Percentiles rank a stretch among this genome's conserved stretches.
These are phyloP conservation scores for Hortaea sp. DNA, from an alignment of 2,329 filamentous ascomycete genomes.

Conservation along the genomic window DNA sequence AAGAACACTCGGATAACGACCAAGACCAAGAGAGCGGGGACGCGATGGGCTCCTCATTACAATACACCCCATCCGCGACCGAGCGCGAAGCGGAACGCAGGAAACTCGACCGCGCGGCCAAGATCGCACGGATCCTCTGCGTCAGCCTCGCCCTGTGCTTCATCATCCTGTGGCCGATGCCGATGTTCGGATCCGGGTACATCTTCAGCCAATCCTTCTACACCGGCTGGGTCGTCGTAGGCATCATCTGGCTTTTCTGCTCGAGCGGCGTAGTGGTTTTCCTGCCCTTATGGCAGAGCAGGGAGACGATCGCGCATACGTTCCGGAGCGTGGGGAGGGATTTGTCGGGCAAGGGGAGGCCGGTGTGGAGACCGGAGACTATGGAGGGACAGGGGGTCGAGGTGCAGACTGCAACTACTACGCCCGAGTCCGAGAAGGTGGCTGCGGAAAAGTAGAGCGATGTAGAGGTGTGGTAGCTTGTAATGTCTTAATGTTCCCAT, in stretches of 20 bases:
- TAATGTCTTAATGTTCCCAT: too few relatives aligned
- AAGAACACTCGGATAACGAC: slow-evolving; percentile 62
- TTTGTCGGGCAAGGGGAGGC: slow-evolving; percentile 33
- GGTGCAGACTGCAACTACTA: too few relatives aligned
- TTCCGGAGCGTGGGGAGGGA: slow-evolving; percentile 53
- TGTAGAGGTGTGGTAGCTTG: too few relatives aligned
- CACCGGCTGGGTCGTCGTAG: slow-evolving; percentile 42
- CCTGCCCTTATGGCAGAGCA: slow-evolving; percentile 72
- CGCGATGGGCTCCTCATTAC: slow-evolving; percentile 41
- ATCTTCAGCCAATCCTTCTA: slow-evolving; percentile 77
- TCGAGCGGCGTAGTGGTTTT: slow-evolving; percentile 64
- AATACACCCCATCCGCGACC: slow-evolving; percentile 15
- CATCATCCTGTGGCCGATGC: slow-evolving; percentile 82
- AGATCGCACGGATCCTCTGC: slow-evolving; percentile 48
- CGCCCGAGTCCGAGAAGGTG: too few relatives aligned
- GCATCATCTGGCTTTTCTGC: slow-evolving; percentile 71
- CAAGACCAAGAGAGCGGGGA: slow-evolving; percentile 58
- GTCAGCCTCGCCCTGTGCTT: slow-evolving; percentile 58
- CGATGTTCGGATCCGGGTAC: slow-evolving; percentile 75
- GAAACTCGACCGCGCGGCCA: slow-evolving; percentile 33
- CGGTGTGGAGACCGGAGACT: slow-evolving; percentile 2
- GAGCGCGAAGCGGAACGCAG: slow-evolving; percentile 34
- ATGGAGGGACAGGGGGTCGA: background rate
- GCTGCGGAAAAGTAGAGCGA: too few relatives aligned
- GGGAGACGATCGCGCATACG: slow-evolving; percentile 54